phyloP scores from a whole-genome alignment of 2,329 filamentous ascomycete species.

The Lithohypha guttulata region DNA sequence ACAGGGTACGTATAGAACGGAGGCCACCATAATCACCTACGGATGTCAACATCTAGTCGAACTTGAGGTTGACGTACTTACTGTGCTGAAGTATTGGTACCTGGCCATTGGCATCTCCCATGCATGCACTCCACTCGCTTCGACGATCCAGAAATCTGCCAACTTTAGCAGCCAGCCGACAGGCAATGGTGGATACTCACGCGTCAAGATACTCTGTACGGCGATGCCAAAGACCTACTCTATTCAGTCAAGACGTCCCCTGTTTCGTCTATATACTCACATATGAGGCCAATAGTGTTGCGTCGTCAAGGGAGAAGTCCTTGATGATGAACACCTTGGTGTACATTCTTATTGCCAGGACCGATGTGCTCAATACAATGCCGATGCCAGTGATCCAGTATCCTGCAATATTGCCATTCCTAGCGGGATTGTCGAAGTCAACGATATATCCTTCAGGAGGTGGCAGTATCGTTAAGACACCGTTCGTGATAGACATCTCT shows the following conservation, averaged over 20 bases:
- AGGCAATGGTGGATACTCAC: background rate
- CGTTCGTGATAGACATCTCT: conserved; percentile 3
- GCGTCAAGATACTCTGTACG: background rate
- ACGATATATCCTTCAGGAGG: conserved; percentile 4
- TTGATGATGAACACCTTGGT: background rate
- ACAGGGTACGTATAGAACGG: conserved; percentile 24
- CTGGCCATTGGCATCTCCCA: background rate
- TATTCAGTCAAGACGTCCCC: too few relatives aligned
- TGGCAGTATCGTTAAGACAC: conserved; percentile 2
- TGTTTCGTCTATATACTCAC: too few relatives aligned
- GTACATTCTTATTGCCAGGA: background rate
- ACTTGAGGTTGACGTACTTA: too few relatives aligned
- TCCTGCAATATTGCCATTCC: background rate
- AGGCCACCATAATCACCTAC: too few relatives aligned
- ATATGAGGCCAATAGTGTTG: conserved; percentile 1
- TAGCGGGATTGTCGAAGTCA: conserved; percentile 4
- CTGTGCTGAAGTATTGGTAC: conserved; percentile 4
- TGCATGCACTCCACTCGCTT: background rate
- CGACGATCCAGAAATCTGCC: conserved; percentile 1
- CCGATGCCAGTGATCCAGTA: conserved; percentile 4
- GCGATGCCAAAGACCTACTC: background rate
- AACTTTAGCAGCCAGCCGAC: background rate
- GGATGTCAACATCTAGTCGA: too few relatives aligned
- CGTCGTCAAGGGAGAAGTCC: conserved; percentile 1
- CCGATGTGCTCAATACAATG: background rate